Conservation (phyloP, 129 eudicot species). For the Pulicaria dysenterica region DNA sequence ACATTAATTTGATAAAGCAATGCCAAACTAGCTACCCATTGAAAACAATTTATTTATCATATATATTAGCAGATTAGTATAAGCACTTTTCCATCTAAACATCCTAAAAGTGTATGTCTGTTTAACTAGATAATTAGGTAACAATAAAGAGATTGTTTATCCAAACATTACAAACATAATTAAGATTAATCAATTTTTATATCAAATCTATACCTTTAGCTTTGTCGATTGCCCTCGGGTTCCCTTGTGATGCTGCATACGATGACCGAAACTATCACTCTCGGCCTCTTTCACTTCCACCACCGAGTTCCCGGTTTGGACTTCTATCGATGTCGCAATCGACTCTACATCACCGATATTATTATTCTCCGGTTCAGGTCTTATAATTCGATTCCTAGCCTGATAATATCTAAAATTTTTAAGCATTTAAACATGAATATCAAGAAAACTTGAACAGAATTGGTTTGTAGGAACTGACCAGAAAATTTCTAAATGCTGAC, state of each 20-base stretch:
- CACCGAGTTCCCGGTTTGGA: conserved; percentile 72
- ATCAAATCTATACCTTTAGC: conserved; percentile 46
- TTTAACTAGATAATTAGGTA: too few species aligned
- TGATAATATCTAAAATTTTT: conserved; percentile 22
- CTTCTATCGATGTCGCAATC: conserved; percentile 74
- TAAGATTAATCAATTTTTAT: too few species aligned
- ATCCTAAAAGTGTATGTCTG: too few species aligned
- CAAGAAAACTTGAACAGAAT: conserved; percentile 5
- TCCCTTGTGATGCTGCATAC: conserved; percentile 41
- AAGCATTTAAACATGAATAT: conserved; percentile 1
- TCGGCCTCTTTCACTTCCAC: conserved; percentile 44
- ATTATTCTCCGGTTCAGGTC: conserved; percentile 18
- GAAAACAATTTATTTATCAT: too few species aligned
- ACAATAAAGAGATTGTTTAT: too few species aligned
- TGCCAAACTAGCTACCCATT: too few species aligned
- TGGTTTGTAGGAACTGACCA: conserved; percentile 46
- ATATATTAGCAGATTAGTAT: too few species aligned
- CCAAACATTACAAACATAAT: too few species aligned
- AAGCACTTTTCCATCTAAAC: too few species aligned
- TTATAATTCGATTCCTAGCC: conserved; percentile 41
- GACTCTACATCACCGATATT: conserved; percentile 50
- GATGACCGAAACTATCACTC: conserved; percentile 28
- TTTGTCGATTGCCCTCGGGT: conserved; percentile 39
- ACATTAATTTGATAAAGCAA: too few species aligned
- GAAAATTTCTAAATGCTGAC: conserved; percentile 73